Percentiles rank a stretch among this genome's conserved stretches.
Evolutionary conservation across 2,329 filamentous ascomycete species (phyloP).

Genomic region (Stagonosporopsis tanaceti): DNA sequence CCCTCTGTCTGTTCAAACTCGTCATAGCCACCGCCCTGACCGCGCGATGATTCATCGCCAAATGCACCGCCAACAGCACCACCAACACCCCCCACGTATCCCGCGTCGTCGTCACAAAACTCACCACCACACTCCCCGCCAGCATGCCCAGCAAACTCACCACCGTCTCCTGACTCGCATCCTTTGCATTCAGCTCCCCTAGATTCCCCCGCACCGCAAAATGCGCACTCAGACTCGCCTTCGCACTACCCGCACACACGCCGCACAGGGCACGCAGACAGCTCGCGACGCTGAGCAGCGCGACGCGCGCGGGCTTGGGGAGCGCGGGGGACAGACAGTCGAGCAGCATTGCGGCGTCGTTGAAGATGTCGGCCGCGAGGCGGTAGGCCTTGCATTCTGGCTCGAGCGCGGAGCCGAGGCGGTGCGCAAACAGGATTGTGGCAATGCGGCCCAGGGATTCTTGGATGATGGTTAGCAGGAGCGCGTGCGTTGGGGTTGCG

Average conservation of each 20-base stretch:
- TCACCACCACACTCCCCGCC: conserved; percentile 81
- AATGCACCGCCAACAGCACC: conserved; percentile 75
- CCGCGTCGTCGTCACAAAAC: conserved; percentile 71
- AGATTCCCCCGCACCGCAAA: conserved; percentile 89
- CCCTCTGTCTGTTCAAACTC: conserved; percentile 84
- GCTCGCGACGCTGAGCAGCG: conserved; percentile 67
- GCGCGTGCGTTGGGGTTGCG: conserved; percentile 79
- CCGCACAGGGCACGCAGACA: conserved; percentile 78
- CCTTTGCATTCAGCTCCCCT: conserved; percentile 93
- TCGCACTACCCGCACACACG: conserved; percentile 87
- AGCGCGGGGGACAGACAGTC: conserved; percentile 82
- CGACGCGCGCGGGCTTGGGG: conserved; percentile 64
- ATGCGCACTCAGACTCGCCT: conserved; percentile 89
- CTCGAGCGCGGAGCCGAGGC: conserved; percentile 81
- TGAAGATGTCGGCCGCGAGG: conserved; percentile 86
- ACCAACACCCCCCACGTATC: conserved; percentile 80
- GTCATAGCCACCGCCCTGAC: conserved; percentile 85
- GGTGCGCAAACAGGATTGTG: conserved; percentile 86
- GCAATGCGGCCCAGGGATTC: conserved; percentile 82
- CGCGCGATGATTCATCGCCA: conserved; percentile 85
- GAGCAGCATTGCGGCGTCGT: conserved; percentile 85
- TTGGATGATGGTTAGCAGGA: conserved; percentile 83
- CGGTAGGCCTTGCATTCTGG: conserved; percentile 92
- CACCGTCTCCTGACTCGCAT: conserved; percentile 93
- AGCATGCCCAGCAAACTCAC: conserved; percentile 90